A percentile compares a stretch with the other conserved stretches of the same genome.
These are phyloP conservation scores for Raffaelea deltoideospora DNA, from an alignment of 2,329 filamentous ascomycete genomes.

Conservation along the genomic window DNA sequence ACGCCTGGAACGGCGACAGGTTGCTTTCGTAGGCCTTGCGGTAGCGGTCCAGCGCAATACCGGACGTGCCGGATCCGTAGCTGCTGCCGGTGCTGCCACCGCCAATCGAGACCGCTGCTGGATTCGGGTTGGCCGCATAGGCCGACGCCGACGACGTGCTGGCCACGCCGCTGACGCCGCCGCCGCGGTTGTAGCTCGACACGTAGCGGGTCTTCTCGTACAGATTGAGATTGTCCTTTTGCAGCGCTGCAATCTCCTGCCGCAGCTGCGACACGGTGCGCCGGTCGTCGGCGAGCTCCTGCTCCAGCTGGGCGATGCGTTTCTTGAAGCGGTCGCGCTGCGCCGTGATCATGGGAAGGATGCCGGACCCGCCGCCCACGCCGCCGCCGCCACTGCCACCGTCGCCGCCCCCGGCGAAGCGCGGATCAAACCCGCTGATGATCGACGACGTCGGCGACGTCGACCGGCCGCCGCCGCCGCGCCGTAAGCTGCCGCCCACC, in stretches of 20 bases:
- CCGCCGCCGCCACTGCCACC: constrained; percentile 36
- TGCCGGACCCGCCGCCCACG: constrained; percentile 64
- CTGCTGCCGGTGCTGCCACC: constrained; percentile 34
- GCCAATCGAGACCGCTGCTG: constrained; percentile 50
- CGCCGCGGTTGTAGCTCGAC: constrained; percentile 73
- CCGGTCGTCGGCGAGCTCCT: constrained; percentile 75
- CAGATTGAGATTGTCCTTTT: constrained; percentile 88
- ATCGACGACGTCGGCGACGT: constrained; percentile 93
- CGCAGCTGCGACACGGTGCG: constrained; percentile 69
- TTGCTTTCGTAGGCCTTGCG: constrained; percentile 87
- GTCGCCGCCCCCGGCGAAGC: constrained; percentile 19
- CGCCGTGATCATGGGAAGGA: constrained; percentile 94
- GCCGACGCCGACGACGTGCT: constrained; percentile 52
- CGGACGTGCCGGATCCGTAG: too few species aligned
- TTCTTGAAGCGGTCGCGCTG: constrained; percentile 98
- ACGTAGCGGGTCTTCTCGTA: constrained; percentile 98
- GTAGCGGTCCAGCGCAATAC: constrained; percentile 67
- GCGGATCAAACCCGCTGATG: constrained; percentile 86
- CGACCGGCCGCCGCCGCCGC: constrained; percentile 23
- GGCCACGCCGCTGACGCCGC: constrained; percentile 14
- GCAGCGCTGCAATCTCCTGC: constrained; percentile 79
- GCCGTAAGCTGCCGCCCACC: constrained; percentile 39
- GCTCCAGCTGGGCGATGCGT: constrained; percentile 79
- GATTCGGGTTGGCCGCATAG: constrained; percentile 55
- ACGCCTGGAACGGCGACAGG: constrained; percentile 89